A percentile compares a stretch with the other conserved stretches of the same genome.
phyloP scores from a whole-genome alignment of 2,329 filamentous ascomycete species.

The Claviceps fusiformis region DNA sequence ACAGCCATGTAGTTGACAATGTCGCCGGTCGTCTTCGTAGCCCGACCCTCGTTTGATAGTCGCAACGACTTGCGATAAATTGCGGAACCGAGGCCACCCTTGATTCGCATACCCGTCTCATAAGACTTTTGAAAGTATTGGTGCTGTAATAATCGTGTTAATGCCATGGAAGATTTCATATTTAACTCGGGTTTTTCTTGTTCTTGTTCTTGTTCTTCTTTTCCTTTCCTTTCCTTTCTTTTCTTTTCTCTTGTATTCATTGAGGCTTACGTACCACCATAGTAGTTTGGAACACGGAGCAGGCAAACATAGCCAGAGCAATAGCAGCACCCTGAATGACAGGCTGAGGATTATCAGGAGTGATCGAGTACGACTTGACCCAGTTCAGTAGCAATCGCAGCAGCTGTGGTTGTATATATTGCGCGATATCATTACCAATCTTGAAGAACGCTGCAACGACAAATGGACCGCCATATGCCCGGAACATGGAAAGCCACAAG shows the following conservation, averaged over 20 bases:
- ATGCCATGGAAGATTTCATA: background rate
- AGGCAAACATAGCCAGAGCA: conserved; percentile 79
- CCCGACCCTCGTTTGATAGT: conserved; percentile 83
- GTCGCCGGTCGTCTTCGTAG: conserved; percentile 83
- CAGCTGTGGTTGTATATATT: conserved; percentile 85
- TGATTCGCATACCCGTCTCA: conserved; percentile 92
- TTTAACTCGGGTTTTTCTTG: no score
- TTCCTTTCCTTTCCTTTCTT: no score
- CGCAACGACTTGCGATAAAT: conserved; percentile 88
- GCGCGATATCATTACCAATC: conserved; percentile 68
- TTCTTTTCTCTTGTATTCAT: background rate
- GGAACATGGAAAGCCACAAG: conserved; percentile 75
- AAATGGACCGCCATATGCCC: conserved; percentile 77
- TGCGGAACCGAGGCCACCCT: conserved; percentile 73
- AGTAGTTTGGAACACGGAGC: conserved; percentile 74
- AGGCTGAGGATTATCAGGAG: conserved; percentile 52
- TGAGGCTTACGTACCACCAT: conserved; percentile 43
- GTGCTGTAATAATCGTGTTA: conserved; percentile 31
- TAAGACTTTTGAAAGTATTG: conserved; percentile 97
- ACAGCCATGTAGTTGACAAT: conserved; percentile 99
- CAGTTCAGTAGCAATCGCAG: conserved; percentile 73
- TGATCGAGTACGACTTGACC: conserved; percentile 57
- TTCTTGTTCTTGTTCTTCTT: no score
- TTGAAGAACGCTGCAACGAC: conserved; percentile 75
- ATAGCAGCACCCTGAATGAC: conserved; percentile 75